phyloP scores from a whole-genome alignment of 768 basidiomycete species.

The Auricularia sp. region DNA sequence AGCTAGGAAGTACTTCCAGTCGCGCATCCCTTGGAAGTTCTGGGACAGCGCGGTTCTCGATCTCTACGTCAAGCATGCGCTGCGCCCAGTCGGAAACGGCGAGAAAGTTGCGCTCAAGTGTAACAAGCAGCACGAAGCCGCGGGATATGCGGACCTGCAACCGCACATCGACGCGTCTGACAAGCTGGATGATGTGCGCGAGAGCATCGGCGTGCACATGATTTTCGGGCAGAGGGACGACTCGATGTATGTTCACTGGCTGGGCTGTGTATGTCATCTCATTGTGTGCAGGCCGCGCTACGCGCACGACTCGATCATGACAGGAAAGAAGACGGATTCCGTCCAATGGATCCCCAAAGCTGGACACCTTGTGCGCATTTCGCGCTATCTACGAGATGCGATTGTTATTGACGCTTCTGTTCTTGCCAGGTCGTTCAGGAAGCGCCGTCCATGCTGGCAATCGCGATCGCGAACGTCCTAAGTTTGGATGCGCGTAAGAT shows the following conservation, averaged over 20 bases:
- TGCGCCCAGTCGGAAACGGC: background rate
- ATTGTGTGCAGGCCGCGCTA: background rate
- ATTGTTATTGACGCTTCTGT: background rate
- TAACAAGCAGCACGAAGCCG: background rate
- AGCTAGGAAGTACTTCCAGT: background rate
- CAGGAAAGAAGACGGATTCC: background rate
- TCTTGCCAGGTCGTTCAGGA: background rate
- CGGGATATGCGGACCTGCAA: background rate
- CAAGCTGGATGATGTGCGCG: background rate
- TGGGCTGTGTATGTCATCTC: background rate
- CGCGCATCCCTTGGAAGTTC: background rate
- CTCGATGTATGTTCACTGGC: background rate
- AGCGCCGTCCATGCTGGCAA: background rate
- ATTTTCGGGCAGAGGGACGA: background rate
- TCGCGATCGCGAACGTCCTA: background rate
- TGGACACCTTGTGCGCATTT: background rate
- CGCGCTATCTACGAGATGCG: background rate
- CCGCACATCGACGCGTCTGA: background rate
- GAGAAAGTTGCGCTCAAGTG: background rate
- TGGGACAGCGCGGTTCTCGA: background rate
- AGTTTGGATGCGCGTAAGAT: background rate
- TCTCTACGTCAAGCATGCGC: background rate
- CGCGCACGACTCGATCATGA: background rate
- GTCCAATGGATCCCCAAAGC: background rate
- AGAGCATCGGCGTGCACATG: background rate